Conservation (phyloP, 306 rosid genomes). For the Castanea sativa region DNA sequence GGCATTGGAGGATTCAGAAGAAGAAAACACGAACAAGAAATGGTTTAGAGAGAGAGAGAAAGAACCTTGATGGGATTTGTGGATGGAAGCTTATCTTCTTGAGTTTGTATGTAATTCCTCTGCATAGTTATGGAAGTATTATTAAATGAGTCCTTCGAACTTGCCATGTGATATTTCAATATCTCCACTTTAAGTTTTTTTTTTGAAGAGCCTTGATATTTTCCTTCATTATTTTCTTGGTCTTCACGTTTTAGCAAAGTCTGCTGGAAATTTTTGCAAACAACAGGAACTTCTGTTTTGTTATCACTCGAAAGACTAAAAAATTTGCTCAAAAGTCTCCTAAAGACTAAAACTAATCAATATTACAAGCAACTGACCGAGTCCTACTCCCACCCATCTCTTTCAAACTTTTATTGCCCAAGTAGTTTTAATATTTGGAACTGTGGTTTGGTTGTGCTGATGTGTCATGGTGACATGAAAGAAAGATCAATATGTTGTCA, state of each 20-base stretch:
- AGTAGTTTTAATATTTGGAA: no score
- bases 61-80: constrained; percentile 38
- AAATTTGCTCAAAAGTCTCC: no score
- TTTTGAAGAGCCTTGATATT: constrained; percentile 9
- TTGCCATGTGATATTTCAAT: constrained; percentile 17
- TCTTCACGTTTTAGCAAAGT: constrained; percentile 21
- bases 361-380: no score
- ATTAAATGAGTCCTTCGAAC: constrained; percentile 6
- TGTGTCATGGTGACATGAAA: no score
- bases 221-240: constrained; percentile 30
- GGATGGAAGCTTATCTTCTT: constrained; percentile 27
- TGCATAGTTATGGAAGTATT: constrained; percentile 10
- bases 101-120: constrained; percentile 21
- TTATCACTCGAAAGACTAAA: no score
- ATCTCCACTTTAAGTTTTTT: not conserved
- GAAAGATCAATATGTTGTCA: no score
- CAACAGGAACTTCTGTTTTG: not conserved
- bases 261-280: constrained; percentile 10
- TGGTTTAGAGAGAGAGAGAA: constrained; percentile 25
- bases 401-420: no score
- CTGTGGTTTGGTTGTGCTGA: no score
- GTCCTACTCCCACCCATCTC: no score
- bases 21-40: constrained; percentile 11
- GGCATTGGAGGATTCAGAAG: not conserved
- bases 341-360: no score